Evolutionary conservation across 1,139 yeast species (phyloP).

Genomic region (Keqinozyma sinolaborantium): DNA sequence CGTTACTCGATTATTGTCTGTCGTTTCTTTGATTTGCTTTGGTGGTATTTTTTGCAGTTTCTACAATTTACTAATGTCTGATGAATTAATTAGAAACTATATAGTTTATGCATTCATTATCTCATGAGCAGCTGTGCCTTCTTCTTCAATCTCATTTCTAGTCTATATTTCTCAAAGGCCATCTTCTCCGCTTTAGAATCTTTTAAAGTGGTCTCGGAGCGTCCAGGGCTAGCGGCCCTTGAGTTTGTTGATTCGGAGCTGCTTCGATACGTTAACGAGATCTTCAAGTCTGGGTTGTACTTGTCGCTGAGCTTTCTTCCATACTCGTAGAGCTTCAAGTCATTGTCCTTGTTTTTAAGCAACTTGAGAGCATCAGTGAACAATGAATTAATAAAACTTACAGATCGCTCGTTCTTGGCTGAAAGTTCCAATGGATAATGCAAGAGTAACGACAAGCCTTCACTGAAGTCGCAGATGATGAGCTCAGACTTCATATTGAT

Average conservation of each 20-base stretch:
- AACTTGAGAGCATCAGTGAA: slow-evolving; percentile 30
- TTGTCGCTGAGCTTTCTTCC: slow-evolving; percentile 34
- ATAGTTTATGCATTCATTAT: slow-evolving; percentile 4
- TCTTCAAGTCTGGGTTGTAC: slow-evolving; percentile 34
- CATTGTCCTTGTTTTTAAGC: slow-evolving; percentile 26
- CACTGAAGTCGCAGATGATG: slow-evolving; percentile 59
- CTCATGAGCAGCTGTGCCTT: slow-evolving; percentile 36
- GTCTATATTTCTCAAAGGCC: slow-evolving; percentile 40
- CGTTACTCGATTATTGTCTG: too few species aligned
- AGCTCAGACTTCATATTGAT: slow-evolving; percentile 48
- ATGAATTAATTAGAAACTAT: background rate
- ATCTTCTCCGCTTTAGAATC: slow-evolving; percentile 28
- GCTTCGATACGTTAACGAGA: slow-evolving; percentile 26
- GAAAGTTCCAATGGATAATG: slow-evolving; percentile 48
- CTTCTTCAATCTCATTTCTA: slow-evolving; percentile 45
- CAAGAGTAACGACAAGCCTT: slow-evolving; percentile 52
- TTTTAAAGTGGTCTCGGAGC: slow-evolving; percentile 6
- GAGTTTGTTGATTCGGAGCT: slow-evolving; percentile 16
- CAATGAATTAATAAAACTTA: slow-evolving; percentile 20
- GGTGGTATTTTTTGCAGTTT: background rate
- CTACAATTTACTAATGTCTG: too few species aligned
- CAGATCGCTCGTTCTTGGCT: slow-evolving; percentile 7
- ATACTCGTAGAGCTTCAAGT: slow-evolving; percentile 37
- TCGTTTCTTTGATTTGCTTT: too few species aligned
- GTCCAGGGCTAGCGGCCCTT: slow-evolving; percentile 11